phyloP scores from a whole-genome alignment of 768 basidiomycete genomes.

The Lentinula raphanica region DNA sequence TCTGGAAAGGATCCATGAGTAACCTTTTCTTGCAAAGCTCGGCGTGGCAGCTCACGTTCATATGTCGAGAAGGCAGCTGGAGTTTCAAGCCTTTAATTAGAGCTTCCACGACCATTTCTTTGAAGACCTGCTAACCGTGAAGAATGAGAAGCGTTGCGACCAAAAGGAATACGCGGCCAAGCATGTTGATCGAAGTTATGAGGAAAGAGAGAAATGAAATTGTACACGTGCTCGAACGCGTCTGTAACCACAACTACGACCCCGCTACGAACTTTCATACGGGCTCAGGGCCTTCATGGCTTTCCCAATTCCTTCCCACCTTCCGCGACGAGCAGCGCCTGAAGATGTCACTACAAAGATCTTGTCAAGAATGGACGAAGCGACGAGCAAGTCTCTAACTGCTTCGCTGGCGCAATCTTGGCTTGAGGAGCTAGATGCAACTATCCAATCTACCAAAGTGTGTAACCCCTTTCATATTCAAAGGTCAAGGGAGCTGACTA shows the following conservation, averaged over 20 bases:
- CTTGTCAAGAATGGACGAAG: constrained; percentile 63
- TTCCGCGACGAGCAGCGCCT: constrained; percentile 56
- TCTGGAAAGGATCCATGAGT: constrained; percentile 42
- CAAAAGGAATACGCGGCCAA: constrained; percentile 40
- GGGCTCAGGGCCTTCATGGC: constrained; percentile 45
- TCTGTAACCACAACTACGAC: constrained; percentile 1
- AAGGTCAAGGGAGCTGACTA: constrained; percentile 10
- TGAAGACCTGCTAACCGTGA: constrained; percentile 40
- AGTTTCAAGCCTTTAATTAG: constrained; percentile 3
- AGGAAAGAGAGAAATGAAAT: neutral
- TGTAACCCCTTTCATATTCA: neutral
- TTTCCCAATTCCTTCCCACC: constrained; percentile 66
- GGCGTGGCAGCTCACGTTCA: constrained; percentile 49
- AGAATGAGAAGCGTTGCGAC: constrained; percentile 44
- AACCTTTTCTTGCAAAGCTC: neutral
- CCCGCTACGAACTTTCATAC: neutral
- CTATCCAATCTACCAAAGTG: constrained; percentile 71
- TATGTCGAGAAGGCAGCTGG: constrained; percentile 77
- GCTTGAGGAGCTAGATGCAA: constrained; percentile 67
- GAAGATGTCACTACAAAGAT: constrained; percentile 70
- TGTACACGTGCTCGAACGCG: constrained; percentile 8
- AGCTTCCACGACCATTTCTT: neutral
- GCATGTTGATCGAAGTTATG: constrained; percentile 27
- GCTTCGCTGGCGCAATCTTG: constrained; percentile 62
- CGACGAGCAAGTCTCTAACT: constrained; percentile 51